A percentile compares a stretch with the other conserved stretches of the same genome.
Conservation (phyloP, 148 eudicot species). For the Silene latifolia region DNA sequence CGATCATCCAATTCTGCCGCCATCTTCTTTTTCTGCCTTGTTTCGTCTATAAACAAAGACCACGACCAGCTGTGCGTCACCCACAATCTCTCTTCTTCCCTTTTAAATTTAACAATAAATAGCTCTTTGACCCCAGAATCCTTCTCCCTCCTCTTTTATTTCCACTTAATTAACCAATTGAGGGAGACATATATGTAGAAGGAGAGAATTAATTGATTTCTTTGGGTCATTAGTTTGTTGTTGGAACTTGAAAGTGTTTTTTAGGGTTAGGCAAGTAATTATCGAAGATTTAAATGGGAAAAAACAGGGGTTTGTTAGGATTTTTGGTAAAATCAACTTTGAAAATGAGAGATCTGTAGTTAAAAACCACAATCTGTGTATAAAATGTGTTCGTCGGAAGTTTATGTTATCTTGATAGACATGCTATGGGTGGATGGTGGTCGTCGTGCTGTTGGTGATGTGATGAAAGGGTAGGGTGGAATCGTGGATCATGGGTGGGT, state of each 20-base stretch:
- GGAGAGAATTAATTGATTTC: no score
- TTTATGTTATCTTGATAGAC: no score
- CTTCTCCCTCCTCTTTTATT: background rate
- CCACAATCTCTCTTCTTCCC: background rate
- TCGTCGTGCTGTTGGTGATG: background rate
- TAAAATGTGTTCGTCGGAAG: background rate
- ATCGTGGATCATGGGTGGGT: no score
- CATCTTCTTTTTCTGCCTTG: background rate
- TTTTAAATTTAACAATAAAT: background rate
- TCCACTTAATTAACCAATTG: no score
- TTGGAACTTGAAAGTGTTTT: background rate
- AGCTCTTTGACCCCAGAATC: background rate
- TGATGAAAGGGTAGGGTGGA: background rate
- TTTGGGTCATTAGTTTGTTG: no score
- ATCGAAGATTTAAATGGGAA: background rate
- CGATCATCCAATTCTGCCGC: background rate
- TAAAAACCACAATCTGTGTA: background rate
- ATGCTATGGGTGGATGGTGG: background rate
- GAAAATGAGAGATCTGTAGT: background rate
- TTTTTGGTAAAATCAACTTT: background rate
- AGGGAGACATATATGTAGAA: no score
- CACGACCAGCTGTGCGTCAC: background rate
- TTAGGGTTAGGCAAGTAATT: background rate
- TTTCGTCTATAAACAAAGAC: background rate
- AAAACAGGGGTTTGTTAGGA: background rate